phyloP scores from a whole-genome alignment of 2,329 filamentous ascomycete genomes.

The Epichloe gansuensis region DNA sequence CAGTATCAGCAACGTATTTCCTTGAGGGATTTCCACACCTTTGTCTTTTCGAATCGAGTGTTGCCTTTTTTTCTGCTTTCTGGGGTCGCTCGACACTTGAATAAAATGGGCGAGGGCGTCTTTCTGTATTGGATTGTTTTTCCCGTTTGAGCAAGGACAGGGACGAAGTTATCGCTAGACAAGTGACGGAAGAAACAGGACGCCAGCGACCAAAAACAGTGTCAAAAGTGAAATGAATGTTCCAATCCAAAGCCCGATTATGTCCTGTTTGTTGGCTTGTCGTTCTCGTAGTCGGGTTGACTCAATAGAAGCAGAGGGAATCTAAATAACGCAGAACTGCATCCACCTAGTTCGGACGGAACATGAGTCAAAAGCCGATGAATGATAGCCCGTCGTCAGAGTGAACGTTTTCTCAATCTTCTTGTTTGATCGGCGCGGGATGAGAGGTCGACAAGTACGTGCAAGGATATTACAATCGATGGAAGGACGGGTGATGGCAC shows the following conservation, averaged over 20 bases:
- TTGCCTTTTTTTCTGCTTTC: neutral
- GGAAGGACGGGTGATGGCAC: constrained; percentile 13
- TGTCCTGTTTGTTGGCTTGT: neutral
- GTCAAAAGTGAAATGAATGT: constrained; percentile 22
- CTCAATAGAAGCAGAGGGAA: constrained; percentile 19
- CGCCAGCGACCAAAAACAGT: constrained; percentile 41
- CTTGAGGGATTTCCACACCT: neutral
- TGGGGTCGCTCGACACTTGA: neutral
- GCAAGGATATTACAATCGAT: constrained; percentile 17
- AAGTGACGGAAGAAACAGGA: constrained; percentile 30
- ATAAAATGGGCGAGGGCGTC: neutral
- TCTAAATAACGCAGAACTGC: constrained; percentile 17
- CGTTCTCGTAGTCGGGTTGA: constrained; percentile 4
- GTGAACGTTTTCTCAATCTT: neutral
- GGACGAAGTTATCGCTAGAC: constrained; percentile 18
- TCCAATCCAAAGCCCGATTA: constrained; percentile 17
- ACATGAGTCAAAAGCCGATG: constrained; percentile 16
- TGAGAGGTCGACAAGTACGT: neutral
- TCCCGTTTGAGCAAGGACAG: neutral
- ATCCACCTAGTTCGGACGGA: constrained; percentile 17
- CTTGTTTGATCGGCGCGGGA: neutral
- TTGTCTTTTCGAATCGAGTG: neutral
- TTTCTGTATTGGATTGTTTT: neutral
- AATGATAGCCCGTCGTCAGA: neutral
- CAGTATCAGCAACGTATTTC: neutral